Evolutionary conservation across 2,329 filamentous ascomycete species (phyloP).

Genomic region (Mycosphaerelloides madeirae): DNA sequence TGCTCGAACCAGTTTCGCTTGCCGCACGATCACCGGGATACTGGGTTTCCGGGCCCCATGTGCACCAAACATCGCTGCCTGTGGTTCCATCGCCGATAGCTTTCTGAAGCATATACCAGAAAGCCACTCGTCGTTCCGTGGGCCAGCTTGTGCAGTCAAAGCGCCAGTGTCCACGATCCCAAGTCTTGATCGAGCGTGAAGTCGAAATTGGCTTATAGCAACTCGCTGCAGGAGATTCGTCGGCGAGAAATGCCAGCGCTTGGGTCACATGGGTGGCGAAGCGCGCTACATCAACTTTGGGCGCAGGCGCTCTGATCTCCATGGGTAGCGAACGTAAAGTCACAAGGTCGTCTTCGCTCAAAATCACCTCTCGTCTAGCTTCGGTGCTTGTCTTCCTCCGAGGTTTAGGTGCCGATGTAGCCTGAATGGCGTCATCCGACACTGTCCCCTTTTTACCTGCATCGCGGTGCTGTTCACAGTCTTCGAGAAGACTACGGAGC

Average conservation of each 20-base stretch:
- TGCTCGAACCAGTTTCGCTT: conserved; percentile 6
- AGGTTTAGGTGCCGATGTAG: background rate
- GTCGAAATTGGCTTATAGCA: conserved; percentile 35
- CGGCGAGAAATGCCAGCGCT: conserved; percentile 27
- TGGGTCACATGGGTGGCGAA: conserved; percentile 31
- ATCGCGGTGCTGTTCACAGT: background rate
- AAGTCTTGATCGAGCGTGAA: conserved; percentile 47
- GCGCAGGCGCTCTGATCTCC: conserved; percentile 22
- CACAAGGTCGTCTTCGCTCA: background rate
- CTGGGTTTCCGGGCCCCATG: conserved; percentile 31
- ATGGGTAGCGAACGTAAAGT: conserved; percentile 3
- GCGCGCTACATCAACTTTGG: conserved; percentile 14
- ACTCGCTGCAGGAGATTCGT: conserved; percentile 23
- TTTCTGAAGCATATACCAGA: conserved; percentile 60
- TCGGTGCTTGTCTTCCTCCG: background rate
- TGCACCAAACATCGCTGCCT: conserved; percentile 63
- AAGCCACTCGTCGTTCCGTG: conserved; percentile 42
- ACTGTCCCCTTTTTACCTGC: background rate
- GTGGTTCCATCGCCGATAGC: conserved; percentile 56
- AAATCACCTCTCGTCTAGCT: background rate
- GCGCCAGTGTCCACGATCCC: conserved; percentile 76
- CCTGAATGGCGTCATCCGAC: background rate
- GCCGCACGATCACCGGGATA: background rate
- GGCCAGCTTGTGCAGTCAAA: conserved; percentile 57
- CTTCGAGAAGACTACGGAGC: background rate